A percentile compares a stretch with the other conserved stretches of the same genome.
These are phyloP conservation scores for Pneumocystis sp. DNA, from an alignment of 1,139 yeast species.

Conservation along the genomic window DNA sequence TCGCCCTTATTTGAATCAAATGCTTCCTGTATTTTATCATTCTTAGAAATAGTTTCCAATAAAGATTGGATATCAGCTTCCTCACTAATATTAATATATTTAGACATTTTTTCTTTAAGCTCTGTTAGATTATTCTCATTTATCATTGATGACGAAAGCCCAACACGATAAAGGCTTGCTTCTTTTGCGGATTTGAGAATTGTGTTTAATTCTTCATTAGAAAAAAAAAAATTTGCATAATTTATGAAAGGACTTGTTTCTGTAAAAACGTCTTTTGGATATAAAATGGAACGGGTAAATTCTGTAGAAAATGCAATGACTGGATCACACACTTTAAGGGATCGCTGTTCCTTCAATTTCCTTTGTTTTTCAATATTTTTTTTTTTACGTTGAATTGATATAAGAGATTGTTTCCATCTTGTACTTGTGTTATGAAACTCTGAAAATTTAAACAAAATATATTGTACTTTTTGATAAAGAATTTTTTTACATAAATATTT, in stretches of 20 bases:
- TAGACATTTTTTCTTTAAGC: not conserved
- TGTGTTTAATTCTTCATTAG: not conserved
- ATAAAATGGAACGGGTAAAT: slow-evolving; percentile 7
- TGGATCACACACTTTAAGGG: slow-evolving; percentile 4
- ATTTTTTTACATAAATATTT: not conserved
- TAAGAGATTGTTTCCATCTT: slow-evolving; percentile 5
- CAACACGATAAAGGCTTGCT: not conserved
- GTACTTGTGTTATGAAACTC: not conserved
- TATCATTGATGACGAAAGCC: not conserved
- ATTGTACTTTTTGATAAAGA: not conserved
- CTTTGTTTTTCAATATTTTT: slow-evolving; percentile 8
- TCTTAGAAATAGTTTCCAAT: not conserved
- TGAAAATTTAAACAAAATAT: not conserved
- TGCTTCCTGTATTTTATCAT: not conserved
- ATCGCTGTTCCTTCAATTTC: slow-evolving; percentile 6
- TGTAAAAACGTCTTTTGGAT: not conserved
- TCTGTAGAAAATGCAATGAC: slow-evolving; percentile 6
- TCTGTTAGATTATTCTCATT: not conserved
- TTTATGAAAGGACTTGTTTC: not conserved
- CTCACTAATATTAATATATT: not conserved
- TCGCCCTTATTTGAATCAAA: not conserved
- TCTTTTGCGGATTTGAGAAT: not conserved
- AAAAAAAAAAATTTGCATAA: not conserved
- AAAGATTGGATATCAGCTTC: not conserved
- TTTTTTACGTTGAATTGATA: slow-evolving; percentile 8